Percentiles rank a stretch among this genome's conserved stretches.
Conservation (phyloP, 164 flowering plant genomes). For the Tetracentron sinense region DNA sequence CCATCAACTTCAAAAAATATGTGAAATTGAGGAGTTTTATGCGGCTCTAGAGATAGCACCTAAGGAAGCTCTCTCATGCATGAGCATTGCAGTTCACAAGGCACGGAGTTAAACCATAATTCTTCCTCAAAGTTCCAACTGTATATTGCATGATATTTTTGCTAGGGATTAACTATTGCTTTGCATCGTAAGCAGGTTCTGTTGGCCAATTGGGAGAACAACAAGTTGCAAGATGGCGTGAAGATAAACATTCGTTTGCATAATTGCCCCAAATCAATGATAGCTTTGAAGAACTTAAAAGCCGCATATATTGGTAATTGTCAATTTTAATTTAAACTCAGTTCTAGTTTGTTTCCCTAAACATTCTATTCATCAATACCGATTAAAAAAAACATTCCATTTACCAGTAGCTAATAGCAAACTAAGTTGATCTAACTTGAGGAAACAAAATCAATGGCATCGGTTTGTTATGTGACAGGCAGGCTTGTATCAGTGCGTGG, state of each 20-base stretch:
- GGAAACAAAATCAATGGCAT: conserved; percentile 4
- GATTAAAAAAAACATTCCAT: too few species aligned
- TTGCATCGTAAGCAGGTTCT: conserved; percentile 38
- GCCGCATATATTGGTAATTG: conserved; percentile 89
- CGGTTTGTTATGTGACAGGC: conserved; percentile 42
- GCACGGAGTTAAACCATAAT: conserved; percentile 26
- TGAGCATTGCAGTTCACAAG: conserved; percentile 85
- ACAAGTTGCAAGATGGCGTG: conserved; percentile 26
- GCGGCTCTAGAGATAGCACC: conserved; percentile 50
- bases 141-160: too few species aligned
- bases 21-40: conserved; percentile 45
- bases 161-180: neutral
- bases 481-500: conserved; percentile 92
- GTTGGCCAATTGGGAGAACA: conserved; percentile 25
- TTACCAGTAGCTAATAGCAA: neutral
- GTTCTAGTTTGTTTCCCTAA: too few species aligned
- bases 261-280: conserved; percentile 70
- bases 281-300: conserved; percentile 84
- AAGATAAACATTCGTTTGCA: conserved; percentile 74
- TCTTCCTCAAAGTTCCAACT: conserved; percentile 6
- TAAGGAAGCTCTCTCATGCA: conserved; percentile 63
- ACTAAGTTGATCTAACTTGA: neutral
- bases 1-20: conserved; percentile 51
- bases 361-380: too few species aligned
- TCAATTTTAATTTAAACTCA: neutral